Evolutionary conservation across 257 asterid species (phyloP).

Genomic region (Thymus quinquecostatus): DNA sequence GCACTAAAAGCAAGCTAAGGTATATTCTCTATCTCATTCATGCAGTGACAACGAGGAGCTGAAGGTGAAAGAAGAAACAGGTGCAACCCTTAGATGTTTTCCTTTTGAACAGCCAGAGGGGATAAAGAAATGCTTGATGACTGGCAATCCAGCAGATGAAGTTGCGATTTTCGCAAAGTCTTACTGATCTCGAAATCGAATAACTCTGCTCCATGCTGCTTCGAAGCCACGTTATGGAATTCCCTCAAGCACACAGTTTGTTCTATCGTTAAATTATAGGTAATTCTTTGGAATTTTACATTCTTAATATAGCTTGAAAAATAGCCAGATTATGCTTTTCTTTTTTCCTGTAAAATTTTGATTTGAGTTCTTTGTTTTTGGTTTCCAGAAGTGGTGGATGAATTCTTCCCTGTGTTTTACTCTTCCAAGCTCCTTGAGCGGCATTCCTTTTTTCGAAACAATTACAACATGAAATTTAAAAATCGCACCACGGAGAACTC

Average conservation of each 20-base stretch:
- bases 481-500: too few species aligned
- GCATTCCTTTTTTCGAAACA: too few species aligned
- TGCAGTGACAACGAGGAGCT: slow-evolving; percentile 77
- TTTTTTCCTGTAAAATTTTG: slow-evolving; percentile 25
- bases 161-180: slow-evolving; percentile 96
- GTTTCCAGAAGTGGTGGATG: background rate
- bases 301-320: too few species aligned
- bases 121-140: slow-evolving; percentile 79
- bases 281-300: too few species aligned
- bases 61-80: slow-evolving; percentile 93
- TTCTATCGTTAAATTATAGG: background rate
- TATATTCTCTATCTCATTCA: slow-evolving; percentile 17
- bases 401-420: background rate
- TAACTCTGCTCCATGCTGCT: slow-evolving; percentile 3
- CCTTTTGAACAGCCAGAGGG: slow-evolving; percentile 93
- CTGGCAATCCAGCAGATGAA: slow-evolving; percentile 84
- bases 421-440: background rate
- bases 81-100: slow-evolving; percentile 93
- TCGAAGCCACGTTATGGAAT: background rate
- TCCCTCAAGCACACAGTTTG: background rate
- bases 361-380: background rate
- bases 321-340: background rate
- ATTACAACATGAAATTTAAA: too few species aligned
- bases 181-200: slow-evolving; percentile 45
- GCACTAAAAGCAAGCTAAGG: background rate